Evolutionary conservation across 2,329 filamentous ascomycete species (phyloP), one percentile per base, ranked within the genome.

Genomic region (Gaeumannomyces sp.): DNA sequence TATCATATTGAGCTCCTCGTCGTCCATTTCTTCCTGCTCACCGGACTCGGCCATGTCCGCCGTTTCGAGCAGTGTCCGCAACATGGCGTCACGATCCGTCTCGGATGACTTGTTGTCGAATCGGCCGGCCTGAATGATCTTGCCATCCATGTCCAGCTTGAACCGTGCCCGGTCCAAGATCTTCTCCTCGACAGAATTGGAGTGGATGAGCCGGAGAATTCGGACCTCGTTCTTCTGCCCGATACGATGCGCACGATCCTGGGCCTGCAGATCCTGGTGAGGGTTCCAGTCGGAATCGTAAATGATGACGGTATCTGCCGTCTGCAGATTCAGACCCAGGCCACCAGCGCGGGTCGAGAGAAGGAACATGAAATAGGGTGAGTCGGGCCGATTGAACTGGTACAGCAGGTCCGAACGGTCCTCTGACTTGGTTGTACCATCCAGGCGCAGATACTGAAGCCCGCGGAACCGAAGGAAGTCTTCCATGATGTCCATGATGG

Each of bases 401-500:
- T 86, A 90, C 66, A 99, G 80, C 65, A 99, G 83, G 63, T 97
- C 93, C 1, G 93, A 97, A 69, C 95, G 92, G 77, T 99, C 95
- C 73, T 99, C 95, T 1, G 95, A 93, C 76, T 99, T 99, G 60
- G 95, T 99, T 0, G 93, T 95, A 80, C 95, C 95, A 73, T 99
- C 95, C 66, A 99, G 83, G 75, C 95, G 93, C 69, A 99, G 83
- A 75, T 96, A 99, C 72, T 90, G 84, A 70, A 97, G 83, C 60
- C 89, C 90, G 69, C 92, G 86, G 73, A 92, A 89, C 4, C 94
- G 89, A 68, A 99, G 79, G 76, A 96, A 99, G 75, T 99, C 95
- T 72, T 99, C 95, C 95, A 99, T 98, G 73, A 99, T 99, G 78
- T 99, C 97, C 95, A 99, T 99, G 75, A 99, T 99, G 67, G 96